These are phyloP conservation scores for Barnettozyma siamensis DNA, from an alignment of 805 yeast genomes.

Conservation along the genomic window DNA sequence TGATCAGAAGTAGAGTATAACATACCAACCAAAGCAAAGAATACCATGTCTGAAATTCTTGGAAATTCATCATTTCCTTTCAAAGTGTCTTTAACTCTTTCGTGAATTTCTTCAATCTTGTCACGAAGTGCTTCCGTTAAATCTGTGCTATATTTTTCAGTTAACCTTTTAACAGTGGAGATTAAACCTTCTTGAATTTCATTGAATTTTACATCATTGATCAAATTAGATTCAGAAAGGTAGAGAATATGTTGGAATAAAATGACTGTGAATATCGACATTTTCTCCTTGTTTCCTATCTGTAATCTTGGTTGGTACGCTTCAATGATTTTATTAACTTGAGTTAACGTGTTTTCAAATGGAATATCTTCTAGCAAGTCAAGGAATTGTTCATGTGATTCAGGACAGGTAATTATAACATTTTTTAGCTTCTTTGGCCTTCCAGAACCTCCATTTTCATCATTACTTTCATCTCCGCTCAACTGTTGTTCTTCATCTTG, in stretches of 20 bases:
- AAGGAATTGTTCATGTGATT: conserved; percentile 38
- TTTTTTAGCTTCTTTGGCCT: conserved; percentile 20
- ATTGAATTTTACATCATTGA: conserved; percentile 31
- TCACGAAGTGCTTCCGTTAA: conserved; percentile 59
- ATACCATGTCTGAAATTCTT: conserved; percentile 51
- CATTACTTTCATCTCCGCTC: conserved; percentile 39
- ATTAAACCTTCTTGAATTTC: conserved; percentile 38
- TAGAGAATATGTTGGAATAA: conserved; percentile 57
- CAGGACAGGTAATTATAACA: conserved; percentile 39
- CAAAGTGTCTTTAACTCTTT: conserved; percentile 34
- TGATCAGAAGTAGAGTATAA: conserved; percentile 93
- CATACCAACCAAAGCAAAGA: conserved; percentile 66
- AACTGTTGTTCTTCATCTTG: conserved; percentile 36
- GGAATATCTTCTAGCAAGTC: conserved; percentile 29
- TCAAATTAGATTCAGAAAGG: conserved; percentile 35
- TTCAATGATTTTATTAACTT: conserved; percentile 51
- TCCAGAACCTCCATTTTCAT: conserved; percentile 21
- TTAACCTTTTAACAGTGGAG: conserved; percentile 45
- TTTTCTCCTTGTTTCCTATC: conserved; percentile 72
- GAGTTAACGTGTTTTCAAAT: conserved; percentile 37
- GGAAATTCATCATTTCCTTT: conserved; percentile 31
- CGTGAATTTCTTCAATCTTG: conserved; percentile 50
- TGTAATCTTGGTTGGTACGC: conserved; percentile 72
- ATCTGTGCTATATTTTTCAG: conserved; percentile 59
- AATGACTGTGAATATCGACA: conserved; percentile 57